Evolutionary conservation across 306 rosid genomes (phyloP), one percentile per base, ranked within the genome.

Genomic region (Vachellia collinsii): DNA sequence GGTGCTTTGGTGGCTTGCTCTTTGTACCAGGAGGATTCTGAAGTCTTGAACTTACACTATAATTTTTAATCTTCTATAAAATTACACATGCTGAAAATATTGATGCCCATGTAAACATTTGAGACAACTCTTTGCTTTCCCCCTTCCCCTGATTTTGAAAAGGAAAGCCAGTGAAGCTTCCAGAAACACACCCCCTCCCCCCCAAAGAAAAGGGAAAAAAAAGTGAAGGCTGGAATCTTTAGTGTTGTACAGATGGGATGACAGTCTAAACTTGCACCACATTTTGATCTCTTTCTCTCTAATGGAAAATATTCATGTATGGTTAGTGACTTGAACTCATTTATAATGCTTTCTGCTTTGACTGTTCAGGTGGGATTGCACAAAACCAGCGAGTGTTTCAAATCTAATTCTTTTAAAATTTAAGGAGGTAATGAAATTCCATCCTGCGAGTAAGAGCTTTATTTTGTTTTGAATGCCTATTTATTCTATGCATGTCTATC

Each of bases 341-440:
- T 81, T 41, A 58, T 11, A 42, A 58, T 77, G 38, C 43, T 76
- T 62, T 59, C 16, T 36, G 25, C 59, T 7, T 72, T 76, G 76
- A 61, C 63, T 42, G 73, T 80, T 77, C 58, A 94, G 98, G 94
- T 94, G 98, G 98, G 94, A 94, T 81, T 3, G 23, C 59, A 80
- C 86, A 72, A 91, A 94, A 81, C 94, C 97, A 0, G 97, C 99
- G 34, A 81, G 91, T 56, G 83, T 91, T 76, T 86, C 94, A 75
- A 94, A 92, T 85, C 82, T 94, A 64, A 88, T 94, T 83, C 94
- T 94, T 29, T 71, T 94, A 83, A 94, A 93, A 87, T 94, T 94
- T 80, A 85, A 83, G 58, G 99, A 94, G 97, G 99, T 94, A 88
- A 81, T 67, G 29, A 7, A 64, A 53, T 78, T 14, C 77, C 66